Base-by-base conservation (phyloP, 1,284 basidiomycete genomes). In the Psilocybe mexicana region DNA sequence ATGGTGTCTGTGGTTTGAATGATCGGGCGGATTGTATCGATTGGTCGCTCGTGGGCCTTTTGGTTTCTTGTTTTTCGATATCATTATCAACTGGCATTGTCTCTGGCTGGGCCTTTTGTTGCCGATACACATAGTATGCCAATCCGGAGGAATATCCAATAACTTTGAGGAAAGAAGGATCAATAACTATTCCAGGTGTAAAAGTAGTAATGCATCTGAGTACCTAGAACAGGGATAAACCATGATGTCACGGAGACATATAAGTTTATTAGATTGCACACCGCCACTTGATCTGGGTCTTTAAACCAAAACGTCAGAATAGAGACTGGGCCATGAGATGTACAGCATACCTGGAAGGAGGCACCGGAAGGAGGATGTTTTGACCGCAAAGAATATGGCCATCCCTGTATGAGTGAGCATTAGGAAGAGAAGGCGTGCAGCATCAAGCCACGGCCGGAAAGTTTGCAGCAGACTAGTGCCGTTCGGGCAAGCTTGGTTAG, bases 401-500 rank as follows among this genome's bases (percentile, higher is more conserved):
- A 76, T 69, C 24, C 83, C 85, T n/a, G 79, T 70, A 55, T 88
- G 86, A 18, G 71, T 64, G 12, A 80, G 48, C 6, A 84, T 62
- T 18, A 87, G 68, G 53, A 84, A 75, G 6, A 79, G 54, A 35
- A 83, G 67, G 25, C 85, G 76, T 14, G 82, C 83, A 3, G 73
- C 77, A 65, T 88, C 86, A 14, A 87, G 70, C 82, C 82, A 86
- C 7, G 74, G 65, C 46, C 82, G 75, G 60, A 87, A 88, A 53
- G 74, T 62, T 7, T 77, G 66, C n/a, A 85, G 61, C 7, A 85
- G 67, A 60, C 85, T 87, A 24, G 6, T 35, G 14, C 12, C 11
- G 28, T 51, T 44, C 11, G 35, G 18, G 26, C 26, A 57, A 24
- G 3, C 10, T 2, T 28, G 25, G 45, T 43, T 23, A 43, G 47